phyloP scores from a whole-genome alignment of 2,329 filamentous ascomycete species.

The Cladosporium sphaerospermum region DNA sequence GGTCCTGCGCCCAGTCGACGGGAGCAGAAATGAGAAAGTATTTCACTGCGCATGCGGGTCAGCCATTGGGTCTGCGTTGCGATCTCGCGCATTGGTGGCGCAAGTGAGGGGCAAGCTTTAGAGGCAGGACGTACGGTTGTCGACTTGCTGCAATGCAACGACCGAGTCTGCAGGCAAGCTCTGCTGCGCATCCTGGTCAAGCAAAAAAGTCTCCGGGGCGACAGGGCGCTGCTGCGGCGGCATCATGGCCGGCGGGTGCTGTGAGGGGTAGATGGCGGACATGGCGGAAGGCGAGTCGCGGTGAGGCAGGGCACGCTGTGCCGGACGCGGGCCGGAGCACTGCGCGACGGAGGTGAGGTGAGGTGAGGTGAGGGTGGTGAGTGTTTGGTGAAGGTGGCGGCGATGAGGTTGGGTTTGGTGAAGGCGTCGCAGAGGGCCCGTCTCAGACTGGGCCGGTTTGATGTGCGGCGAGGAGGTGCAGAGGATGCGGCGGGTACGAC shows the following conservation, averaged over 20 bases:
- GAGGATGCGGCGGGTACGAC: constrained; percentile 7
- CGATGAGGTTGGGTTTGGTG: background rate
- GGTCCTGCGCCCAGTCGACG: constrained; percentile 93
- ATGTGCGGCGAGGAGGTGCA: constrained; percentile 5
- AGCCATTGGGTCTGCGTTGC: background rate
- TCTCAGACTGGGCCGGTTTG: constrained; percentile 10
- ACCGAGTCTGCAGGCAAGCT: constrained; percentile 93
- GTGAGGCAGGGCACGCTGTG: constrained; percentile 20
- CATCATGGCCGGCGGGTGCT: constrained; percentile 72
- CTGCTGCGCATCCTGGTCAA: constrained; percentile 95
- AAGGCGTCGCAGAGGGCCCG: constrained; percentile 7
- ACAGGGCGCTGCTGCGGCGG: constrained; percentile 62
- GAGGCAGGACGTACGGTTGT: constrained; percentile 66
- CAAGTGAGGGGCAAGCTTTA: background rate
- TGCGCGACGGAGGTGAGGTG: background rate
- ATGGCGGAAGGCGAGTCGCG: constrained; percentile 2
- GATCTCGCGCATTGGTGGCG: background rate
- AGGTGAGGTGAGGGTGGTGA: background rate
- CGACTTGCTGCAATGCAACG: constrained; percentile 94
- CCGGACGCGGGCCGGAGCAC: constrained; percentile 7
- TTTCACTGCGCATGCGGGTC: constrained; percentile 56
- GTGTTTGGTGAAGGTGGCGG: background rate
- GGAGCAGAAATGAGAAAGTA: constrained; percentile 99
- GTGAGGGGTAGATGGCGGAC: constrained; percentile 40
- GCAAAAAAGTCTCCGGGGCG: constrained; percentile 97